Percentiles rank a stretch among this genome's conserved stretches.
phyloP scores from a whole-genome alignment of 805 yeast species.

The Blastobotrys chiropterorum region DNA sequence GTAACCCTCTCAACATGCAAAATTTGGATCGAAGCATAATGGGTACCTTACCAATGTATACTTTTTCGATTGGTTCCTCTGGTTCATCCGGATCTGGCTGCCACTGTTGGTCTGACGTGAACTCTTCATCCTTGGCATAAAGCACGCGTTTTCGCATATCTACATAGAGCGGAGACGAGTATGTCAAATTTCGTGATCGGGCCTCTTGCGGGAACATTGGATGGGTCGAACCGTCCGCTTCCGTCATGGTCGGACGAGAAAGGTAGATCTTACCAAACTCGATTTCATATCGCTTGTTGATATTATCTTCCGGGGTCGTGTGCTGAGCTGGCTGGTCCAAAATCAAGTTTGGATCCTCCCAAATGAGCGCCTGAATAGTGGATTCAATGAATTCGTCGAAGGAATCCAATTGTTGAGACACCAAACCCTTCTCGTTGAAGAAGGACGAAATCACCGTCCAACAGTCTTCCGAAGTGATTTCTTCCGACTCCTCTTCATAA shows the following conservation, averaged over 20 bases:
- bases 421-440: constrained; percentile 93
- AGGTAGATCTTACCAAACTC: constrained; percentile 96
- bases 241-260: constrained; percentile 96
- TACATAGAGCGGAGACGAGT: constrained; percentile 91
- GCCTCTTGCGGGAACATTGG: constrained; percentile 99
- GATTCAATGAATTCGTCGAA: constrained; percentile 97
- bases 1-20: constrained; percentile 83
- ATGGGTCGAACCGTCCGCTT: constrained; percentile 99
- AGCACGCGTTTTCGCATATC: constrained; percentile 90
- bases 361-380: constrained; percentile 91
- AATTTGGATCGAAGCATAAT: constrained; percentile 96
- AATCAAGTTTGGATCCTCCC: constrained; percentile 91
- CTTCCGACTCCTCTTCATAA: constrained; percentile 54
- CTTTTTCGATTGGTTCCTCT: constrained; percentile 71
- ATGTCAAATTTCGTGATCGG: constrained; percentile 89
- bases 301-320: constrained; percentile 80
- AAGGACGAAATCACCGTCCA: constrained; percentile 97
- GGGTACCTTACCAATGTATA: constrained; percentile 94
- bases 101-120: constrained; percentile 49
- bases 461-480: constrained; percentile 96
- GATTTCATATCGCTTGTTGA: constrained; percentile 89
- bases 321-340: constrained; percentile 98
- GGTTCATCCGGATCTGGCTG: constrained; percentile 50
- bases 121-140: constrained; percentile 66
- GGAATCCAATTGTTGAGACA: constrained; percentile 96